Evolutionary conservation across 75 land plant genomes (phyloP), one percentile per base, ranked within the genome.

Genomic region (Azolla pinnata): DNA sequence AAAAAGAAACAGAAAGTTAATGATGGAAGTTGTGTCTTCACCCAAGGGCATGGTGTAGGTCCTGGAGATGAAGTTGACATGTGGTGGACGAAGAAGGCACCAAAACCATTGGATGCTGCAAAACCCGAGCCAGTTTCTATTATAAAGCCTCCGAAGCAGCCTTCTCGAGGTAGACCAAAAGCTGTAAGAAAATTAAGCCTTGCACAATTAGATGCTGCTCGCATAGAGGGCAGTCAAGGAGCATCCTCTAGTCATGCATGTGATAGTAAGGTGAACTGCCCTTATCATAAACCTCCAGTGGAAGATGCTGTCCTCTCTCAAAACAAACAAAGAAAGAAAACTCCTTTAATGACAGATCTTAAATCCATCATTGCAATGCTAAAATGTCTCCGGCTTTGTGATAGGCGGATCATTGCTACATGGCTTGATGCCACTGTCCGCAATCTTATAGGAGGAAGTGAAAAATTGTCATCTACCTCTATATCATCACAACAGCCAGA

Each of bases 211-310:
- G 81, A 78, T 72, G 81, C 89, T 33, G 67, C 84, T 14, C 67
- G 96, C 35, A 83, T 85, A 63, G 98, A 93, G 52, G 75, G 87
- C 62, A 83, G 83, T 65, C 98, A 93, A 69, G 96, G 98, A 29
- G 87, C 96, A 9, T 82, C 98, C 4, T 82, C 86, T 25, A 85
- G 87, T 61, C 86, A 88, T 62, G 49, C 80, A 10, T 82, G 80
- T 64, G 96, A 88, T 44, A 76, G 62, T 56, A 93, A 68, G 60
- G 72, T 75, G 23, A 69, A 65, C 65, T 93, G 98, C 57, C 83
- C 96, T 17, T 80, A 88, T 42, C 98, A 93, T 60, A 72, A 57
- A 57, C 54, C 88, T 53, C 62, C 31, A 26, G 14, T 44, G 7
- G 87, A 76, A 40, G 70, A 62, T 5, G 83, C 75, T 33, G 26